Evolutionary conservation across 257 asterid genomes (phyloP), one percentile per base, ranked within the genome.

Genomic region (Fraxinus pennsylvanica): DNA sequence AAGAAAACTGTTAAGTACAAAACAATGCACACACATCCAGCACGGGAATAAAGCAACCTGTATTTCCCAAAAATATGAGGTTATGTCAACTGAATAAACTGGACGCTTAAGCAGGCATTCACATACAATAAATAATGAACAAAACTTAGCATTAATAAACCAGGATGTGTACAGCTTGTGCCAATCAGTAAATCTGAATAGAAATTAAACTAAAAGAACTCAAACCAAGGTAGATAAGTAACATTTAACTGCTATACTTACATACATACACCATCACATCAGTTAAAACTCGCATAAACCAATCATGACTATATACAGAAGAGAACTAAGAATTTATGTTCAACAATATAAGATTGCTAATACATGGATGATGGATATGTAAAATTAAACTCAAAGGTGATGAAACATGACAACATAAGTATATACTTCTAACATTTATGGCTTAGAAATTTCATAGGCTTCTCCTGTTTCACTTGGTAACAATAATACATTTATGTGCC

Each of bases 401-500:
- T 8, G 63, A 63, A 25, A 50, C 61, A 79, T 36, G 22, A 71
- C 50, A 82, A 22, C 25, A 78, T 45, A 19, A 54, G 43, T 14
- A 45, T 7, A 69, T 21, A 63, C 0, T 45, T 13, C 14, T 13
- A 17, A 45, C 19, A 12, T 45, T 3, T 45, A 4, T 12, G 3
- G 5, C 19, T 5, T 45, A 12, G 52, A 45, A 12, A 19, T n/a
- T 54, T 57, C 29, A 57, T 57, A 8, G 66, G 9, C 10, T 57
- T 21, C 1, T 6, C 19, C 9, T 19, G 2, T 15, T n/a, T 19
- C 9, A 15, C 21, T n/a, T 6, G 9, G 1, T 9, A 59, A 59
- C 32, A 59, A 1, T 8, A 38, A 27, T 25, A 54, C 57, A 22
- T 79, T 78, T 63, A 10, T 80, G 86, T 13, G 82, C 80, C 85